These are phyloP conservation scores for Suillus alpinus DNA, from an alignment of 768 basidiomycete species.

Conservation along the genomic window DNA sequence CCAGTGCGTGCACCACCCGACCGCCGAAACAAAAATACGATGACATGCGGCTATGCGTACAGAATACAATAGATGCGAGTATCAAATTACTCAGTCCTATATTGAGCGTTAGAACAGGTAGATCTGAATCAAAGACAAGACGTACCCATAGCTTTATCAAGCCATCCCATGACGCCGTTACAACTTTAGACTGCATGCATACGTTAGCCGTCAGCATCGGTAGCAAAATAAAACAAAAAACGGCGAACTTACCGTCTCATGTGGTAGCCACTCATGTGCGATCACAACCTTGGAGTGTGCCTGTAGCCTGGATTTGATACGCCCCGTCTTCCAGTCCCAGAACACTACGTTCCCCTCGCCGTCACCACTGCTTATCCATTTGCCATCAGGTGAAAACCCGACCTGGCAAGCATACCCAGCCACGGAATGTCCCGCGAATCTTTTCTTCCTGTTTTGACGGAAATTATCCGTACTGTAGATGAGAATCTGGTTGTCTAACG, in stretches of 20 bases:
- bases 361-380: constrained; percentile 97
- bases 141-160: constrained; percentile 96
- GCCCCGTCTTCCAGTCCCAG: constrained; percentile 99
- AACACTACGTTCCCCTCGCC: constrained; percentile 94
- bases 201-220: constrained; percentile 11
- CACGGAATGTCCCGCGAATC: constrained; percentile 94
- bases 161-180: constrained; percentile 98
- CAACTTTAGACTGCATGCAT: constrained; percentile 78
- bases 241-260: constrained; percentile 76
- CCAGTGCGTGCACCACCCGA: background rate
- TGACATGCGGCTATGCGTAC: background rate
- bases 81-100: constrained; percentile 28
- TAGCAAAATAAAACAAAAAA: background rate
- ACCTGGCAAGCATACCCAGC: constrained; percentile 98
- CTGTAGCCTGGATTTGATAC: constrained; percentile 85
- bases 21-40: background rate
- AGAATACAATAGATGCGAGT: background rate
- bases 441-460: constrained; percentile 97
- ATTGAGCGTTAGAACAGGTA: constrained; percentile 5
- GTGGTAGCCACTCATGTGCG: constrained; percentile 96
- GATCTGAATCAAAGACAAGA: constrained; percentile 10
- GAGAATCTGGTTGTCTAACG: constrained; percentile 96
- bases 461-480: constrained; percentile 98
- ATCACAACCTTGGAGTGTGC: constrained; percentile 98
- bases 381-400: constrained; percentile 97